Percentiles rank a stretch among this genome's conserved stretches.
These are phyloP conservation scores for Whalleya microplaca DNA, from an alignment of 2,329 filamentous ascomycete species.

Conservation along the genomic window DNA sequence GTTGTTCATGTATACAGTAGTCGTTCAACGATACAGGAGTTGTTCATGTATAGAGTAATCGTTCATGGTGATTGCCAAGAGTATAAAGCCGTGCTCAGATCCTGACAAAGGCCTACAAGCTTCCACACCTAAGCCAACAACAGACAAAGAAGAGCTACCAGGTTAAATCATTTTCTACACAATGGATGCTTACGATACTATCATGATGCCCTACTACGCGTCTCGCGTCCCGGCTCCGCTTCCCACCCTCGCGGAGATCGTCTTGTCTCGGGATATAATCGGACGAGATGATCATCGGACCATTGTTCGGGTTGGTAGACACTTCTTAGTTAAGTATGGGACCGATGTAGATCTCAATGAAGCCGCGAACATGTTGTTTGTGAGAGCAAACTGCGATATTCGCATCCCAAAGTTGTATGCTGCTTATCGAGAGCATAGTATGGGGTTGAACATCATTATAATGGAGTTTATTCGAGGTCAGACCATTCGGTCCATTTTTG, in stretches of 20 bases:
- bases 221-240: neutral
- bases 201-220: neutral
- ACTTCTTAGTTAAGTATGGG: slow-evolving; percentile 13
- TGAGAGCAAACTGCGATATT: slow-evolving; percentile 2
- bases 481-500: neutral
- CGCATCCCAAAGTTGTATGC: slow-evolving; percentile 13
- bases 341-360: neutral
- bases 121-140: no score
- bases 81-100: no score
- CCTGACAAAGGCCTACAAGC: no score
- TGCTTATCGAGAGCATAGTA: neutral
- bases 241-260: slow-evolving; percentile 5
- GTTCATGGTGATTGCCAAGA: no score
- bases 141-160: no score
- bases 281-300: neutral
- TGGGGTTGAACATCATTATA: slow-evolving; percentile 4
- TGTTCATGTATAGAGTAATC: no score
- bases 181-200: neutral
- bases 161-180: neutral
- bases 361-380: slow-evolving; percentile 17
- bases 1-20: no score
- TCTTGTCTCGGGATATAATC: neutral
- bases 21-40: no score
- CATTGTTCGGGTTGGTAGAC: neutral
- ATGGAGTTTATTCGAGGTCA: neutral